phyloP scores from a whole-genome alignment of 176 grass and related monocot species.

The Oropetium thomaeum region DNA sequence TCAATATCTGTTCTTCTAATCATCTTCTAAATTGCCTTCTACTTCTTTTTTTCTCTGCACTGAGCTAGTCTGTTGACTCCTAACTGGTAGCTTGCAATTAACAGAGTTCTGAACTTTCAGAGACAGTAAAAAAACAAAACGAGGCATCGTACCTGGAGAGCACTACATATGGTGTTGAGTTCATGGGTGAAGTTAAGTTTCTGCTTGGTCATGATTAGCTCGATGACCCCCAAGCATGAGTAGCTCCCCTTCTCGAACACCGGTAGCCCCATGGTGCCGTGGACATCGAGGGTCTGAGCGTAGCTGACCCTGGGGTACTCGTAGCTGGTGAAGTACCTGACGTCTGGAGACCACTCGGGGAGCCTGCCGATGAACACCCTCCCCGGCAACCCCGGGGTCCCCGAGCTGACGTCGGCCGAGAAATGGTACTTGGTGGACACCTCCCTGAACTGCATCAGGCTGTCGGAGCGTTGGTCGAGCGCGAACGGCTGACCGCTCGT shows the following conservation, averaged over 20 bases:
- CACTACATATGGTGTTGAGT: conserved; percentile 75
- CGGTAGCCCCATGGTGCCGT: conserved; percentile 79
- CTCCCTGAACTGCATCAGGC: conserved; percentile 62
- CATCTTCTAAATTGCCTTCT: neutral
- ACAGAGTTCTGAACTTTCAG: conserved; percentile 33
- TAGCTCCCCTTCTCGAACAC: conserved; percentile 63
- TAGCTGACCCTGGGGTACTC: conserved; percentile 70
- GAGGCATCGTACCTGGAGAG: conserved; percentile 63
- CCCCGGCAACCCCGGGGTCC: conserved; percentile 61
- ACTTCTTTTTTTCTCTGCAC: neutral
- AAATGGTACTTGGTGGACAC: conserved; percentile 65
- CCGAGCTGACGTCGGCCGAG: conserved; percentile 55
- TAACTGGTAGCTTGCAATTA: too few species aligned
- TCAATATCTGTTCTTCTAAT: neutral
- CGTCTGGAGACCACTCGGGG: conserved; percentile 96
- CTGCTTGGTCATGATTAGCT: conserved; percentile 77
- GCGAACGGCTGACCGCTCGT: conserved; percentile 74
- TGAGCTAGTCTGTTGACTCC: too few species aligned
- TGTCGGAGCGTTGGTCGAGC: conserved; percentile 55
- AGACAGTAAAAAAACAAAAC: conserved; percentile 12
- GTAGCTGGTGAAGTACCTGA: conserved; percentile 64
- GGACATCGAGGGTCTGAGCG: conserved; percentile 57
- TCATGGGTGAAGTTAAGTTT: conserved; percentile 81
- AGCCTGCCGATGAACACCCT: conserved; percentile 76
- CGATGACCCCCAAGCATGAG: conserved; percentile 84